Percentiles rank a stretch among this genome's conserved stretches.
phyloP scores from a whole-genome alignment of 129 eudicot species.

The Sambucus nigra region DNA sequence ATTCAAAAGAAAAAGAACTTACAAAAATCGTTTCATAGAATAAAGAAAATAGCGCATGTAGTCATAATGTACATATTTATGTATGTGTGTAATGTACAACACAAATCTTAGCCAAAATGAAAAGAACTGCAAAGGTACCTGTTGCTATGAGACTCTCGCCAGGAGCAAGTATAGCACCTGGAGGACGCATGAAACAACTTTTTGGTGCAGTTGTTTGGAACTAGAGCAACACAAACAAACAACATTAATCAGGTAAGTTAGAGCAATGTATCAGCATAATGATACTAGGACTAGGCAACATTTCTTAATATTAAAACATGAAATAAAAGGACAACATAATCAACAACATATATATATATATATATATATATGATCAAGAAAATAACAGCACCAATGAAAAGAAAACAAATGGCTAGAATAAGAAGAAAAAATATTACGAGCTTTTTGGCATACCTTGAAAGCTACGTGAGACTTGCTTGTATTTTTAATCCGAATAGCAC shows the following conservation, averaged over 20 bases:
- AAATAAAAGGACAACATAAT: too few species aligned
- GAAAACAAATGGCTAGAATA: neutral
- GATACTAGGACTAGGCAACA: neutral
- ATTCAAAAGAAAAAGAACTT: slow-evolving; percentile 2
- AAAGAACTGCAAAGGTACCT: slow-evolving; percentile 26
- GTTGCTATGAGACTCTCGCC: slow-evolving; percentile 77
- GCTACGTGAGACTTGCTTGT: slow-evolving; percentile 94
- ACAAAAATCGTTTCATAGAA: too few species aligned
- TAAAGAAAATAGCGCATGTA: neutral
- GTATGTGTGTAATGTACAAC: neutral
- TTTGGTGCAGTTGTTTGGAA: slow-evolving; percentile 96
- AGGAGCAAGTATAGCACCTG: slow-evolving; percentile 81
- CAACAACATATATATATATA: slow-evolving; percentile 1
- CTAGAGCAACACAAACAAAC: slow-evolving; percentile 32
- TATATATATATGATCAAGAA: neutral
- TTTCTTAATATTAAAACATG: too few species aligned
- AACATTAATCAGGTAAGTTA: slow-evolving; percentile 9
- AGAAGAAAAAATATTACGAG: neutral
- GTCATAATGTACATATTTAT: neutral
- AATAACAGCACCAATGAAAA: neutral
- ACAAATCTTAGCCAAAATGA: neutral
- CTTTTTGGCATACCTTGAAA: slow-evolving; percentile 50
- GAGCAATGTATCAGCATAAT: neutral
- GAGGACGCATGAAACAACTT: slow-evolving; percentile 99
- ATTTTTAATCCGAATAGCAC: slow-evolving; percentile 84